These are phyloP conservation scores for Penicillium lividum DNA, from an alignment of 495 filamentous ascomycete genomes.

Conservation along the genomic window DNA sequence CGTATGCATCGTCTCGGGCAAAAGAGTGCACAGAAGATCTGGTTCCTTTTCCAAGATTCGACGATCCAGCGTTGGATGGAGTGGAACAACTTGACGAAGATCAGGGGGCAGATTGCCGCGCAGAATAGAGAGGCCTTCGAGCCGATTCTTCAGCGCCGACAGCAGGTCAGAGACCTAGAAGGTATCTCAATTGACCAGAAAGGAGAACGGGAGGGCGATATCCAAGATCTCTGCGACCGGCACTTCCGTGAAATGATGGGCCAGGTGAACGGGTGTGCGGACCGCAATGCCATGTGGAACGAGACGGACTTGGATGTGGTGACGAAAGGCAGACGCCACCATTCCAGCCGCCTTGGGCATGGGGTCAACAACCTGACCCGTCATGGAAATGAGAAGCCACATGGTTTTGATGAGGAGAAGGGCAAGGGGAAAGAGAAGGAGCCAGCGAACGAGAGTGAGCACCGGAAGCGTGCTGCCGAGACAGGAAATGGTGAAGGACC, in stretches of 20 bases:
- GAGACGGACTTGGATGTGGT: background rate
- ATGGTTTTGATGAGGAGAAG: too few species aligned
- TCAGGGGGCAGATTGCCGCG: background rate
- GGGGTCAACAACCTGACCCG: background rate
- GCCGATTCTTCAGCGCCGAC: background rate
- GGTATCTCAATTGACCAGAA: background rate
- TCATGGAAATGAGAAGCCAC: background rate
- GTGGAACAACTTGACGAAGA: background rate
- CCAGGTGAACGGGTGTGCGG: background rate
- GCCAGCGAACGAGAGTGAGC: too few species aligned
- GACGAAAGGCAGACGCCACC: background rate
- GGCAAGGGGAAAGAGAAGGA: too few species aligned
- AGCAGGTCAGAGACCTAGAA: background rate
- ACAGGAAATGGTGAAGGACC: too few species aligned
- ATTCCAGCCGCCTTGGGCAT: background rate
- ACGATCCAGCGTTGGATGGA: slow-evolving; percentile 18
- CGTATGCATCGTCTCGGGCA: slow-evolving; percentile 15
- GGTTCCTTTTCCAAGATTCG: slow-evolving; percentile 16
- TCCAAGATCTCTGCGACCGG: background rate
- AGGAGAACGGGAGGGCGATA: background rate
- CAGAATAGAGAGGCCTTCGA: background rate
- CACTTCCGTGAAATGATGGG: background rate
- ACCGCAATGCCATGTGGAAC: background rate
- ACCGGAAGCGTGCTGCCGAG: too few species aligned
- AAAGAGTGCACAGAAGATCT: slow-evolving; percentile 10